phyloP scores from a whole-genome alignment of 768 basidiomycete genomes.

The Inosperma sp. region DNA sequence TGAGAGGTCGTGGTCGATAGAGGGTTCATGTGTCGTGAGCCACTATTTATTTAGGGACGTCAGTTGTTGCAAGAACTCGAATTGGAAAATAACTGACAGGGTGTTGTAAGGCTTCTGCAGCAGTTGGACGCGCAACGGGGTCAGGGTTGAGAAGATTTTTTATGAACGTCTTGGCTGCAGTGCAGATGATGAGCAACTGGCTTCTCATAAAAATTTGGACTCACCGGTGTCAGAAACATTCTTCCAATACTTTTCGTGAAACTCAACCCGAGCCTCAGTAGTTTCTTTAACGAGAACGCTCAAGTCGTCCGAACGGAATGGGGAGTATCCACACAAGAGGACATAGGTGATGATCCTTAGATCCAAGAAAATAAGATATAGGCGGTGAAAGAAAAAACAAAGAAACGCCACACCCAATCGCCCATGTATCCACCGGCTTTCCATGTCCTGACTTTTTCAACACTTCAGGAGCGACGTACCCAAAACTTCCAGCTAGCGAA shows the following conservation, averaged over 20 bases:
- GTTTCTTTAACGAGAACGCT: slow-evolving; percentile 78
- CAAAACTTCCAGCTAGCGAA: slow-evolving; percentile 75
- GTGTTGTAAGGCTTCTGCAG: slow-evolving; percentile 62
- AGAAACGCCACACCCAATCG: slow-evolving; percentile 61
- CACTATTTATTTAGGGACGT: slow-evolving; percentile 41
- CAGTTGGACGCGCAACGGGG: slow-evolving; percentile 66
- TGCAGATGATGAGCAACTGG: not conserved
- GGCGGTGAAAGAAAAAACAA: not conserved
- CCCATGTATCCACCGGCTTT: slow-evolving; percentile 93
- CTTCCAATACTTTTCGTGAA: slow-evolving; percentile 93
- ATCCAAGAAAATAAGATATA: not conserved
- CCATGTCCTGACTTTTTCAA: slow-evolving; percentile 79
- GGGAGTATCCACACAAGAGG: slow-evolving; percentile 90
- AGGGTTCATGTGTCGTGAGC: slow-evolving; percentile 63
- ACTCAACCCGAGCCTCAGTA: slow-evolving; percentile 78
- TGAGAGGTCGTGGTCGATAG: slow-evolving; percentile 70
- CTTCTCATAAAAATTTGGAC: no score
- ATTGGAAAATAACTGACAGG: slow-evolving; percentile 41
- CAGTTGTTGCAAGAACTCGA: not conserved
- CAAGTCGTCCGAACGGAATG: slow-evolving; percentile 82
- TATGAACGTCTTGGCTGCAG: slow-evolving; percentile 81
- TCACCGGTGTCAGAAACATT: slow-evolving; percentile 77
- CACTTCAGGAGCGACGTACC: slow-evolving; percentile 91
- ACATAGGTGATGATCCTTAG: slow-evolving; percentile 95
- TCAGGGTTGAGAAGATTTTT: slow-evolving; percentile 64